phyloP scores from a whole-genome alignment of 2,329 filamentous ascomycete species.

The Talaromyces sp. region DNA sequence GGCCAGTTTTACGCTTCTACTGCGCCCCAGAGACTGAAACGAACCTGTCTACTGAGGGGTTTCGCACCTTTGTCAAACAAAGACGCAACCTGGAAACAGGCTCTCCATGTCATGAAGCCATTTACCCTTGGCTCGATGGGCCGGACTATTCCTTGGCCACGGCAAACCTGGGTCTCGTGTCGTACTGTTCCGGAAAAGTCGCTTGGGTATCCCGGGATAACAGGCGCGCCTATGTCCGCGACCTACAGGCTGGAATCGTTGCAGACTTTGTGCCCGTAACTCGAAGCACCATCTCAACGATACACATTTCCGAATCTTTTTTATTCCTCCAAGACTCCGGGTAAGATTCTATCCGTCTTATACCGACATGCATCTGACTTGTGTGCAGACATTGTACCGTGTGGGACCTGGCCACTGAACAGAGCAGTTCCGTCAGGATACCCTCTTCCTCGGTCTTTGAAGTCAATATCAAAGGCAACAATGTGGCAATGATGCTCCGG shows the following conservation, averaged over 20 bases:
- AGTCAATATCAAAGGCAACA: neutral
- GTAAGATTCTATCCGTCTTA: neutral
- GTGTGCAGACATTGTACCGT: neutral
- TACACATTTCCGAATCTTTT: conserved; percentile 1
- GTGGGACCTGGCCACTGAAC: conserved; percentile 1
- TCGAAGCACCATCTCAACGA: neutral
- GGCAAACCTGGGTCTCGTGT: neutral
- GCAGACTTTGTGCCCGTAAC: conserved; percentile 2
- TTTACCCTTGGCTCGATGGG: neutral
- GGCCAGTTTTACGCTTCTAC: conserved; percentile 15
- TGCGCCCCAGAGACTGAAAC: neutral
- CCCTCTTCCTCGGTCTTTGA: conserved; percentile 4
- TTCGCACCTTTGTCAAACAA: neutral
- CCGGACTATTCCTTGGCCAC: neutral
- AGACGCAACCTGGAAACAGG: neutral
- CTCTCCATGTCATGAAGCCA: neutral
- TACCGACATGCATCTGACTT: neutral
- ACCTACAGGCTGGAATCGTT: neutral
- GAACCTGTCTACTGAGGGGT: neutral
- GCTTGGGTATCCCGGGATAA: conserved; percentile 7
- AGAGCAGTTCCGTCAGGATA: neutral
- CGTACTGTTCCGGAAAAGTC: conserved; percentile 4
- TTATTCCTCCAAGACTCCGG: conserved; percentile 2
- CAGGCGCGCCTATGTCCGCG: neutral
- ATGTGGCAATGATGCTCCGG: neutral